Evolutionary conservation across 1,139 yeast species (phyloP).

Genomic region (Meyerozyma guilliermondii): DNA sequence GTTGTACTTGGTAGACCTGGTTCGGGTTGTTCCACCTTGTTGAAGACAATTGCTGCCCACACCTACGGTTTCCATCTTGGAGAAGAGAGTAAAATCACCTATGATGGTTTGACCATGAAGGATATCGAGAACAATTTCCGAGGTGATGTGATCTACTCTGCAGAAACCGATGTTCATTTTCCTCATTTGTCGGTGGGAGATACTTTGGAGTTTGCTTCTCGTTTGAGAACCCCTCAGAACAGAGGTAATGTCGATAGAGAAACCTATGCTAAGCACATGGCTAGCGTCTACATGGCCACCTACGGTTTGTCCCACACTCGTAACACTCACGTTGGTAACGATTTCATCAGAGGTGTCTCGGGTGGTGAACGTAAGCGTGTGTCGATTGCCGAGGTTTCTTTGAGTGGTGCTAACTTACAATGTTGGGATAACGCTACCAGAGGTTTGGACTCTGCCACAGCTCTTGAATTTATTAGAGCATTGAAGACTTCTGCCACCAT

Average conservation of each 20-base stretch:
- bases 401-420: constrained; percentile 52
- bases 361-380: constrained; percentile 66
- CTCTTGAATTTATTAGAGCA: constrained; percentile 36
- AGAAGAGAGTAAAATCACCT: constrained; percentile 38
- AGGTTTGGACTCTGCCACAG: constrained; percentile 72
- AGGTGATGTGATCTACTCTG: constrained; percentile 27
- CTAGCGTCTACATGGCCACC: constrained; percentile 68
- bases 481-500: constrained; percentile 22
- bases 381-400: constrained; percentile 58
- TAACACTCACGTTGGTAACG: constrained; percentile 56
- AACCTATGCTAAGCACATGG: constrained; percentile 54
- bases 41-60: constrained; percentile 65
- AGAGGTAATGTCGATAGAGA: constrained; percentile 42
- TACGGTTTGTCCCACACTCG: constrained; percentile 57
- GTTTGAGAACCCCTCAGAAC: constrained; percentile 22
- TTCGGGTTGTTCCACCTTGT: constrained; percentile 76
- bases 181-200: constrained; percentile 25
- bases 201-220: constrained; percentile 24
- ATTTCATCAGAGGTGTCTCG: constrained; percentile 57
- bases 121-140: constrained; percentile 26
- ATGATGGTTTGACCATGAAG: constrained; percentile 27
- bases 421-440: constrained; percentile 82
- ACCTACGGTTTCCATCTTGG: constrained; percentile 68
- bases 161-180: constrained; percentile 23
- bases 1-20: constrained; percentile 83